Evolutionary conservation across 306 rosid species (phyloP).

Genomic region (Quercus engelmannii): DNA sequence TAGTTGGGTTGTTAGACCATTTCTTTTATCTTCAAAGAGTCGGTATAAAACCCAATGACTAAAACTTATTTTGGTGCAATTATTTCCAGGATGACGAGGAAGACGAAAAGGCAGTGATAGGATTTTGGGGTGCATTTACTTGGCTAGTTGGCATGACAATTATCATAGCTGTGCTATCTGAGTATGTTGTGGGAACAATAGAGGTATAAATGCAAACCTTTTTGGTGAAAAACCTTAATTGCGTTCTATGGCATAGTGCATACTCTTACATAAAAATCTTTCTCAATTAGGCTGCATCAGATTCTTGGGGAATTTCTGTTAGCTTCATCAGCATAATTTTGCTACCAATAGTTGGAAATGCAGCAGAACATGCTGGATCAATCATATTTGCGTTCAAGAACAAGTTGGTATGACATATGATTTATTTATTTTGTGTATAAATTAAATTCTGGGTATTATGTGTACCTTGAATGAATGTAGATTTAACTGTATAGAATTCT

Average conservation of each 20-base stretch:
- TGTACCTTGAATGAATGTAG: constrained; percentile 5
- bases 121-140: constrained; percentile 78
- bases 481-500: neutral
- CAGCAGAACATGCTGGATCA: constrained; percentile 97
- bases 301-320: constrained; percentile 91
- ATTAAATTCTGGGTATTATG: constrained; percentile 1
- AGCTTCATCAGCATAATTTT: constrained; percentile 86
- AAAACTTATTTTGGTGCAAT: neutral
- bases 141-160: constrained; percentile 89
- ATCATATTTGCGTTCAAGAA: constrained; percentile 90
- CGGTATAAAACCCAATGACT: neutral
- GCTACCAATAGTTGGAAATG: constrained; percentile 97
- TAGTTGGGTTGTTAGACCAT: neutral
- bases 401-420: constrained; percentile 56
- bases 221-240: neutral
- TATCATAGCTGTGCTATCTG: constrained; percentile 73
- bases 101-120: constrained; percentile 58
- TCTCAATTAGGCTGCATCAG: constrained; percentile 70
- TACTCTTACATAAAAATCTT: neutral
- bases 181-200: constrained; percentile 85
- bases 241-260: neutral
- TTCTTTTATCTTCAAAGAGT: neutral
- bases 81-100: constrained; percentile 46
- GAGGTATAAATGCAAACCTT: constrained; percentile 47
- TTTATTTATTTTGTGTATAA: neutral